Base-by-base conservation (phyloP, 768 basidiomycete species). In the Trametes villosa region DNA sequence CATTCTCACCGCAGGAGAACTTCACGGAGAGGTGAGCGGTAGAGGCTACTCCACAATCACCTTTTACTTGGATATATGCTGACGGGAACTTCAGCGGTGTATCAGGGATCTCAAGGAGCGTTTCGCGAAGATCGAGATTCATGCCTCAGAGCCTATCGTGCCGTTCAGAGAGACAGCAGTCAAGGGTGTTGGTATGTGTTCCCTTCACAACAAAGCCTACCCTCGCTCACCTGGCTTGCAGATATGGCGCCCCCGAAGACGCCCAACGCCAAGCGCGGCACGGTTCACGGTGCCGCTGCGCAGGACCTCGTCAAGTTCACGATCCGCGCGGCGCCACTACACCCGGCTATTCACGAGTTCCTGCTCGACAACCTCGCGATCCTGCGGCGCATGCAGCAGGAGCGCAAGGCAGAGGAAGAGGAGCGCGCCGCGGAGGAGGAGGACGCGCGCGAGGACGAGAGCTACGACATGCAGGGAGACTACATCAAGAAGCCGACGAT, bases 161-260 rank as follows among this genome's bases (percentile, higher is more conserved):
- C 97, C 97, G 12, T 99, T 98, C 79, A 84, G 97, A 40, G 97
- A 98, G 75, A 98, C 97, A 0, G 92, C 93, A 0, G 83, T 96
- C 15, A 90, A 86, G 66, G 93, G 81, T 3, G 70, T 80, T 67
- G 94, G 94, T 92, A 69, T 26, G 69, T 67, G 62, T 38, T 30
- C 20, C 15, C 24, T 9, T n/a, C 13, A 7, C 4, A 8, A 40
- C 47, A 22, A 53, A 26, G 20, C 11, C 11, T 31, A 41, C 24
- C 34, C 52, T 63, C 12, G 54, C 40, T 60, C n/a, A 62, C 34
- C 36, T 44, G 54, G 20, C 50, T 52, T 6, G 11, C 67, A 94
- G 96, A 98, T 68, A 96, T 97, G 93, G 84, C 86, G 0, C 87
- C 92, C 3, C 86, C 88, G 0, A 97, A 92, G 74, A 88, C 86